Evolutionary conservation across 257 asterid species (phyloP), one percentile per base, ranked within the genome.

Genomic region (Ajuga chamaepitys): DNA sequence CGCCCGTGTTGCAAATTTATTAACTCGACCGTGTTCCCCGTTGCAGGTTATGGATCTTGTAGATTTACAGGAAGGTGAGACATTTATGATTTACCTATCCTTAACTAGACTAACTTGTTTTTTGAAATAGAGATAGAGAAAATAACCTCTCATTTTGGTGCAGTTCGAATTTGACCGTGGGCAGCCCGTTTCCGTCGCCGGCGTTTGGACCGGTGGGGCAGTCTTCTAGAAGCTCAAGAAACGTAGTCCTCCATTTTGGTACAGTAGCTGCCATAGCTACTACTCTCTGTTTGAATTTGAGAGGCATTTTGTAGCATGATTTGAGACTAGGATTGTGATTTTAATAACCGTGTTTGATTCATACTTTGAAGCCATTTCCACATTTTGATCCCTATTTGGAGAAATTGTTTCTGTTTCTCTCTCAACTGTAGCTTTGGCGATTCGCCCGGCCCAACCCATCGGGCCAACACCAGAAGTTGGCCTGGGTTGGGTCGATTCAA

Each of bases 11-110:
- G n/a, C n/a, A n/a, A n/a, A n/a, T n/a, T n/a, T n/a, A n/a, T n/a
- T n/a, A n/a, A n/a, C n/a, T n/a, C n/a, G n/a, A n/a, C 8, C 24
- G 67, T 5, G 34, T 70, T 10, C 17, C 21, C 42, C 25, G 18
- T 64, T 81, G 74, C 94, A 89, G 97, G 98, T 66, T 76, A 86
- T 41, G 91, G 89, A 68, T 81, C 97, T 22, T 93, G 98, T 67
- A 76, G 66, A 73, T 93, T 87, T 71, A 60, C 83, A 0, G 96
- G 95, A 84, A 89, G 96, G 98, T 93, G 58, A 77, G 84, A 59
- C 24, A 3, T 66, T 40, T 6, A 6, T 30, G 51, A 4, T 73
- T 35, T 18, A 17, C 60, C 42, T 53, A 0, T 48, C 21, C n/a
- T 54, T 32, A 35, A 45, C 6, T 38, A 24, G 25, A n/a, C n/a